Conservation (phyloP, 768 basidiomycete genomes). For the Lactarius akahatsu region DNA sequence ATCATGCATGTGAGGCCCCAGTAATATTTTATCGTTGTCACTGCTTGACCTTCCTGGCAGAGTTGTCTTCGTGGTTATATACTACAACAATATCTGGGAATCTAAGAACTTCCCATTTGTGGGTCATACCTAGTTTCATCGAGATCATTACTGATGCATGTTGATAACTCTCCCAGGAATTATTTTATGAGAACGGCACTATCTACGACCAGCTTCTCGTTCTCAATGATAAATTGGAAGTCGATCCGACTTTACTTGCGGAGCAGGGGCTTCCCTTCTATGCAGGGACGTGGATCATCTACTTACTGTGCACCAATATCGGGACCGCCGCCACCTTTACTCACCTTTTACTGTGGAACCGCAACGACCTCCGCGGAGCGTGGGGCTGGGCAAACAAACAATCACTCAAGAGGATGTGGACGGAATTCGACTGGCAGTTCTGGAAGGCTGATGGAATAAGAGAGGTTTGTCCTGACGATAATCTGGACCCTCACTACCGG, state of each 20-base stretch:
- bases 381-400: conserved; percentile 49
- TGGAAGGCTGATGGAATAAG: conserved; percentile 44
- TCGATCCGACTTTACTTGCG: no score
- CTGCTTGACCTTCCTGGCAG: conserved; percentile 17
- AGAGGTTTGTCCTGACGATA: conserved; percentile 33
- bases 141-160: conserved; percentile 5
- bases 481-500: conserved; percentile 49
- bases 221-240: no score
- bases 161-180: no score
- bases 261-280: no score
- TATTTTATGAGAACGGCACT: no score
- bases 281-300: no score
- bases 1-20: conserved; percentile 47
- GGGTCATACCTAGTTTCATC: background rate
- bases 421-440: conserved; percentile 42
- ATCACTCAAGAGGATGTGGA: conserved; percentile 37
- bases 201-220: no score
- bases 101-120: conserved; percentile 29
- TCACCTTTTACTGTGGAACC: conserved; percentile 50
- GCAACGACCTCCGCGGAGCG: conserved; percentile 40
- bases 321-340: conserved; percentile 50
- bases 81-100: conserved; percentile 33
- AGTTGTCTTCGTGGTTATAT: conserved; percentile 33
- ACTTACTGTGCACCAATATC: conserved; percentile 46
- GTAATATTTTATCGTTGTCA: background rate